Percentiles rank a stretch among this genome's conserved stretches.
These are phyloP conservation scores for Lagerstroemia speciosa DNA, from an alignment of 345 rosid genomes.

Conservation along the genomic window DNA sequence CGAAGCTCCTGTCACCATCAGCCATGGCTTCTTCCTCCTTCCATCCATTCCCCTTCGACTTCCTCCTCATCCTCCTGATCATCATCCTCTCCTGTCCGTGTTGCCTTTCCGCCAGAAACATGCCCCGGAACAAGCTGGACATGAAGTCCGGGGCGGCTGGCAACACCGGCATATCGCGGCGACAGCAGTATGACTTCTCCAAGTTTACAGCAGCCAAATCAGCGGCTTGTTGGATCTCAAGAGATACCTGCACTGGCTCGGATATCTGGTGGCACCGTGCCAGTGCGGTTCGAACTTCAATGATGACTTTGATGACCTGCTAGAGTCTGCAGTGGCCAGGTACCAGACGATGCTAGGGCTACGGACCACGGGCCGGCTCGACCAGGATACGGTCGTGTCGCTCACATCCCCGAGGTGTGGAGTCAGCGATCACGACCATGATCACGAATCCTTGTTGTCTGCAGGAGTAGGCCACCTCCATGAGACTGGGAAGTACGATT, in stretches of 20 bases:
- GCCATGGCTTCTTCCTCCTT: neutral
- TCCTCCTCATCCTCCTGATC: neutral
- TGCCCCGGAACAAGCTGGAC: neutral
- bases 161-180: constrained; percentile 6
- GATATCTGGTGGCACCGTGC: constrained; percentile 38
- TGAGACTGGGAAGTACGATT: neutral
- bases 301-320: constrained; percentile 46
- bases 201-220: constrained; percentile 59
- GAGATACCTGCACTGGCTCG: constrained; percentile 64
- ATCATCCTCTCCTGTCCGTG: neutral
- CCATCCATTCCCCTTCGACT: neutral
- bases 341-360: constrained; percentile 64
- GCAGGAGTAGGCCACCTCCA: neutral
- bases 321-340: constrained; percentile 38
- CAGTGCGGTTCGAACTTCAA: constrained; percentile 22
- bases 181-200: constrained; percentile 51
- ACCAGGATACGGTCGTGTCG: constrained; percentile 40
- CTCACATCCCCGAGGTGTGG: constrained; percentile 78
- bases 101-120: neutral
- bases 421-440: constrained; percentile 41
- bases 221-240: constrained; percentile 80
- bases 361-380: constrained; percentile 52
- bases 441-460: neutral
- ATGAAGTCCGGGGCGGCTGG: neutral
- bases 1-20: neutral